Conservation (phyloP, 2,329 filamentous ascomycete species). For the Calonectria montana region DNA sequence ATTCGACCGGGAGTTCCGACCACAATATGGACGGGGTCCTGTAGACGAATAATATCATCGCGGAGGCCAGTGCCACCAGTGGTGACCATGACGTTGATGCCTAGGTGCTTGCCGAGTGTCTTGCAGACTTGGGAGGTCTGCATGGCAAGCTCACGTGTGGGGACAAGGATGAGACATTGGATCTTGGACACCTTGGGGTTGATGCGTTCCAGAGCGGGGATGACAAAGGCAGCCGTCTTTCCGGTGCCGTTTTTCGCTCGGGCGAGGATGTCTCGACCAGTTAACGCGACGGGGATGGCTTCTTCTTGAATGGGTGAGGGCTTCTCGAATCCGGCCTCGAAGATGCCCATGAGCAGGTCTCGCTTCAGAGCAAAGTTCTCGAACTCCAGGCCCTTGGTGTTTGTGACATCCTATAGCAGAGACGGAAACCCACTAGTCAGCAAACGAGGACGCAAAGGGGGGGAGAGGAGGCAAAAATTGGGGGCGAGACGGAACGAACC, state of each 20-base stretch:
- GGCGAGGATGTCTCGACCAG: constrained; percentile 93
- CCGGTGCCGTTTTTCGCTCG: constrained; percentile 98
- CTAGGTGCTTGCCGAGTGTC: constrained; percentile 95
- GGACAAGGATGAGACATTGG: constrained; percentile 95
- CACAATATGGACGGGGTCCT: constrained; percentile 95
- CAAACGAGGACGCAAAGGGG: constrained; percentile 9
- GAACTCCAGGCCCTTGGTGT: constrained; percentile 96
- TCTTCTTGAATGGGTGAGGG: constrained; percentile 99
- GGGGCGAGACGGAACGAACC: constrained; percentile 54
- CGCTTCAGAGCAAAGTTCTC: constrained; percentile 97
- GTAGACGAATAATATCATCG: constrained; percentile 95
- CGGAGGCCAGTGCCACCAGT: constrained; percentile 95
- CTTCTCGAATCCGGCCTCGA: constrained; percentile 98
- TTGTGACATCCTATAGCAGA: constrained; percentile 86
- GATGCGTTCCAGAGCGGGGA: constrained; percentile 93
- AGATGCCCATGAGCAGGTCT: constrained; percentile 98
- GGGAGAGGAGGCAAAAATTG: not conserved
- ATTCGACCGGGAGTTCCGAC: constrained; percentile 98
- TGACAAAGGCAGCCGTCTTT: constrained; percentile 98
- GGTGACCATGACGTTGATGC: constrained; percentile 99
- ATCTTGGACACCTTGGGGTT: constrained; percentile 97
- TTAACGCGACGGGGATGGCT: constrained; percentile 95
- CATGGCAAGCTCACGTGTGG: constrained; percentile 94
- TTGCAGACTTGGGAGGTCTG: constrained; percentile 99
- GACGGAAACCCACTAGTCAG: constrained; percentile 33